Percentiles rank a stretch among this genome's conserved stretches.
Evolutionary conservation across 768 basidiomycete species (phyloP).

Genomic region (Leccinellum luteum): DNA sequence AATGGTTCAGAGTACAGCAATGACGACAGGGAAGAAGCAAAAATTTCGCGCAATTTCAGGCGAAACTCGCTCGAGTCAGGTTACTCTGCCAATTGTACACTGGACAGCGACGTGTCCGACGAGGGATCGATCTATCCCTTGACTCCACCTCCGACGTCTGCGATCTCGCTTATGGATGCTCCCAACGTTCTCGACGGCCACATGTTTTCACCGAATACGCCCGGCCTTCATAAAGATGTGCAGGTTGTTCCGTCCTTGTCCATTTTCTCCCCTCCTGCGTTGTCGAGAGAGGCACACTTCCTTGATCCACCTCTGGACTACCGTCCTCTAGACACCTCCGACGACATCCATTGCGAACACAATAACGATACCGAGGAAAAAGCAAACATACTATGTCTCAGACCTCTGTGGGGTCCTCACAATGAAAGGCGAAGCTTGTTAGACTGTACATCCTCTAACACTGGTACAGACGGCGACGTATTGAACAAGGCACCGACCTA

Average conservation of each 20-base stretch:
- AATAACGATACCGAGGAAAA: background rate
- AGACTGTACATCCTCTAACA: background rate
- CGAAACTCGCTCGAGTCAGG: constrained; percentile 1
- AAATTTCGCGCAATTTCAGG: background rate
- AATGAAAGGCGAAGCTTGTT: background rate
- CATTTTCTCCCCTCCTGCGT: background rate
- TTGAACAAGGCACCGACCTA: constrained; percentile 4
- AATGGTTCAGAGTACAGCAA: constrained; percentile 1
- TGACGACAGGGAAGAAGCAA: background rate
- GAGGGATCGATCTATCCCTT: constrained; percentile 9
- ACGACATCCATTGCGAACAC: constrained; percentile 6
- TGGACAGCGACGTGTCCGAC: constrained; percentile 4
- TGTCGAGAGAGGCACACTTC: background rate
- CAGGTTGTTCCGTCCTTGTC: background rate
- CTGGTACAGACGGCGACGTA: background rate
- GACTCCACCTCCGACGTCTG: constrained; percentile 5
- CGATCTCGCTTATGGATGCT: no score
- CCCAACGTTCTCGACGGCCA: background rate
- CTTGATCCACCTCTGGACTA: constrained; percentile 7
- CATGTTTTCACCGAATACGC: background rate
- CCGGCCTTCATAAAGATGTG: background rate
- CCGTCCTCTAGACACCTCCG: background rate
- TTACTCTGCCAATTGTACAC: background rate
- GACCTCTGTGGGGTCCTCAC: background rate
- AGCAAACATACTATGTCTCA: background rate